These are phyloP conservation scores for Phoma sp. DNA, from an alignment of 2,329 filamentous ascomycete genomes.

Conservation along the genomic window DNA sequence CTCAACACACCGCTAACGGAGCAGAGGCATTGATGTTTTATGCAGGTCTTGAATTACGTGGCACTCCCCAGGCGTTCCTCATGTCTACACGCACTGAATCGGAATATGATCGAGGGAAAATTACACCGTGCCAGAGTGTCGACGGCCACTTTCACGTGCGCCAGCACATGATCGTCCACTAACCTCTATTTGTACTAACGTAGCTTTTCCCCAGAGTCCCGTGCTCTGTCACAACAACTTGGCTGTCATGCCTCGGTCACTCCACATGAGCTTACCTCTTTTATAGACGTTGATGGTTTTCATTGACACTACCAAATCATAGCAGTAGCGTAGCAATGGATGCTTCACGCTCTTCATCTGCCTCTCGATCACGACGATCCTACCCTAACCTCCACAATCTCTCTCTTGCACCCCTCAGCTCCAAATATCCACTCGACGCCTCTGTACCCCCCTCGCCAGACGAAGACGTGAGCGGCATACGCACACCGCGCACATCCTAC, in stretches of 20 bases:
- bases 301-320: background rate
- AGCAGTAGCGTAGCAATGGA: slow-evolving; percentile 25
- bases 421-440: slow-evolving; percentile 59
- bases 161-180: slow-evolving; percentile 23
- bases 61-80: background rate
- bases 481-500: slow-evolving; percentile 52
- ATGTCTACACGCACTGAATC: background rate
- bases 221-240: slow-evolving; percentile 21
- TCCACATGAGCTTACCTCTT: slow-evolving; percentile 17
- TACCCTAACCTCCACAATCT: slow-evolving; percentile 66
- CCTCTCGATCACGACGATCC: slow-evolving; percentile 56
- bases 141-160: slow-evolving; percentile 29
- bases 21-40: background rate
- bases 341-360: slow-evolving; percentile 28
- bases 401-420: slow-evolving; percentile 66
- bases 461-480: slow-evolving; percentile 25
- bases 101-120: background rate
- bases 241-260: slow-evolving; percentile 34
- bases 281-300: slow-evolving; percentile 11
- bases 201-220: slow-evolving; percentile 28
- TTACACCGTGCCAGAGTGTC: background rate
- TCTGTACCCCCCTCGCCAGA: slow-evolving; percentile 44
- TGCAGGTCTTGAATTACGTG: background rate
- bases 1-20: background rate
- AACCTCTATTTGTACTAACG: slow-evolving; percentile 17